phyloP scores from a whole-genome alignment of 225 moss, liverwort and hornwort species.

The Takakia lepidozioides region DNA sequence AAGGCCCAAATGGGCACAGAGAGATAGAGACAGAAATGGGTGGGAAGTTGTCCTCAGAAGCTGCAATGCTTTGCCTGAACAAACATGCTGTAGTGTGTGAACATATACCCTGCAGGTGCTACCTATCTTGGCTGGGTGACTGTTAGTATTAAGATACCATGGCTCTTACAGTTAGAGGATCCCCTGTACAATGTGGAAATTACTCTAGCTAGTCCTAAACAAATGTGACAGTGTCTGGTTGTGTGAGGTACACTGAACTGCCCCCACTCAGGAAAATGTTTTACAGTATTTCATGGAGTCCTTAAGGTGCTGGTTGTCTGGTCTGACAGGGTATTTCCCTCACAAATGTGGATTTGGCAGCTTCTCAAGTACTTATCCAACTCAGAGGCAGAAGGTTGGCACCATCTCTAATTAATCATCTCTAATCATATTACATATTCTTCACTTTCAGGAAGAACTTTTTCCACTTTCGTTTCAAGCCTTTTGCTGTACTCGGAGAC shows the following conservation, averaged over 20 bases:
- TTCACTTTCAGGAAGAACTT: no score
- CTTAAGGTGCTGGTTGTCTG: not conserved
- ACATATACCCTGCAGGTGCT: no score
- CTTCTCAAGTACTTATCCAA: conserved; percentile 16
- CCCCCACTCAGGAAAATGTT: no score
- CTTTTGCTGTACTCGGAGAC: no score
- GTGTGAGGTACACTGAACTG: not conserved
- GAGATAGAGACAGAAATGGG: no score
- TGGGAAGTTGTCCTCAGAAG: no score
- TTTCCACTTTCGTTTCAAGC: no score
- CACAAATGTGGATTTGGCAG: conserved; percentile 11
- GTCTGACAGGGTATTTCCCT: conserved; percentile 3
- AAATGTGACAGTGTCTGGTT: not conserved
- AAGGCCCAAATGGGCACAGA: no score
- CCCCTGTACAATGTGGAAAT: not conserved
- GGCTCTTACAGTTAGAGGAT: not conserved
- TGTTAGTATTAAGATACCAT: not conserved
- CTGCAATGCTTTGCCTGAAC: no score
- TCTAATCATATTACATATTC: no score
- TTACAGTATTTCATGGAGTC: not conserved
- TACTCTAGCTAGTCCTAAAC: not conserved
- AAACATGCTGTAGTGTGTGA: no score
- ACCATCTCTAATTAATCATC: no score
- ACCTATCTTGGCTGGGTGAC: not conserved
- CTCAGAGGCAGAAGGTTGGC: conserved; percentile 44